Percentiles rank a stretch among this genome's conserved stretches.
Evolutionary conservation across 176 grass and related monocot genomes (phyloP).

Genomic region (Olyra latifolia): DNA sequence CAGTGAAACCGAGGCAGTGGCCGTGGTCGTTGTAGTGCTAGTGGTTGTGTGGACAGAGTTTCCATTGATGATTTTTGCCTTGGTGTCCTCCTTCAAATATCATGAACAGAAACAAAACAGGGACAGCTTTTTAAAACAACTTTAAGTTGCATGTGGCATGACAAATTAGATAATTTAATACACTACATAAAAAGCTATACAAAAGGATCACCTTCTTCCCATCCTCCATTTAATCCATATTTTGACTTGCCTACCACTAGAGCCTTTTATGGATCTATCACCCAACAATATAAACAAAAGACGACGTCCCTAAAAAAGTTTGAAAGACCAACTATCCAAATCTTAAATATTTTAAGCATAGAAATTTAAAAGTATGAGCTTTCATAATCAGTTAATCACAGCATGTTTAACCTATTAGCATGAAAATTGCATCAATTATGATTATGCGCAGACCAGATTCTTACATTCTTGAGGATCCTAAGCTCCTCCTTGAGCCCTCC

Average conservation of each 20-base stretch:
- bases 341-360: background rate
- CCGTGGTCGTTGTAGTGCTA: constrained; percentile 41
- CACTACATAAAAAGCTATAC: background rate
- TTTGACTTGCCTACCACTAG: constrained; percentile 15
- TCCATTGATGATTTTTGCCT: constrained; percentile 53
- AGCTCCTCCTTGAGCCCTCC: constrained; percentile 71
- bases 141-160: background rate
- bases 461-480: constrained; percentile 62
- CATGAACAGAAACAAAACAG: background rate
- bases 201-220: constrained; percentile 24
- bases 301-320: background rate
- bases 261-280: background rate
- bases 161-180: constrained; percentile 12
- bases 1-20: constrained; percentile 36
- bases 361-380: background rate
- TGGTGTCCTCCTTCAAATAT: constrained; percentile 54
- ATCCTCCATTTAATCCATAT: constrained; percentile 17
- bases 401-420: background rate
- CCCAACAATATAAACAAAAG: constrained; percentile 12
- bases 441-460: constrained; percentile 4
- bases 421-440: background rate
- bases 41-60: constrained; percentile 56
- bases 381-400: background rate
- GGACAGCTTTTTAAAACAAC: background rate
- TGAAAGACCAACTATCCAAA: background rate